Conservation (phyloP, 75 land plant species). For the Pseudotsuga menziesii region DNA sequence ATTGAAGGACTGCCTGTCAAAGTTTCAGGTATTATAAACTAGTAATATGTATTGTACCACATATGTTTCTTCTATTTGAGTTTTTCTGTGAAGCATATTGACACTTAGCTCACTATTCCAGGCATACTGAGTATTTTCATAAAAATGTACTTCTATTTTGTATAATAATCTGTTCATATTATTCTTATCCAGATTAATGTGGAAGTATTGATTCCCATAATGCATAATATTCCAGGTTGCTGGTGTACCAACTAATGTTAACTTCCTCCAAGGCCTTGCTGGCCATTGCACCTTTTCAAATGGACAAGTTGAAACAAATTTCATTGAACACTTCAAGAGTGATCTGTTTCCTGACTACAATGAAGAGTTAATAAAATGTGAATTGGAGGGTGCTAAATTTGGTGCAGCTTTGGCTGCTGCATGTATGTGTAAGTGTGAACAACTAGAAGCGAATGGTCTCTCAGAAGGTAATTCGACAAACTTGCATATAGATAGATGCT, state of each 20-base stretch:
- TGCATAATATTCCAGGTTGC: constrained; percentile 57
- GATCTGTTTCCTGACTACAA: constrained; percentile 54
- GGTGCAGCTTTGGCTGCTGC: constrained; percentile 80
- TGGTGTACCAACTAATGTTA: constrained; percentile 88
- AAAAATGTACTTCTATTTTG: not conserved
- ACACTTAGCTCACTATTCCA: not conserved
- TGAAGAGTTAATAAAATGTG: constrained; percentile 7
- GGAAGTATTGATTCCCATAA: too few relatives aligned
- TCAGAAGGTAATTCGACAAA: constrained; percentile 18
- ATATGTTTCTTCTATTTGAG: too few relatives aligned
- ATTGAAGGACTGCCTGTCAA: constrained; percentile 62
- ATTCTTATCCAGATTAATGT: too few relatives aligned
- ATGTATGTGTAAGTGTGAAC: constrained; percentile 53
- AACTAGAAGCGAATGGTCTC: constrained; percentile 8
- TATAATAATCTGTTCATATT: too few relatives aligned
- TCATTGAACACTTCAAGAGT: constrained; percentile 74
- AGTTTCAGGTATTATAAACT: constrained; percentile 67
- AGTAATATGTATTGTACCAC: not conserved
- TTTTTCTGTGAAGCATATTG: constrained; percentile 1
- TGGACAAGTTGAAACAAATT: constrained; percentile 88
- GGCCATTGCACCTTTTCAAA: constrained; percentile 68
- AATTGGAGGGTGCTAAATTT: constrained; percentile 29
- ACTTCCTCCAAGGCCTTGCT: constrained; percentile 70
- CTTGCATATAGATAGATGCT: too few relatives aligned
- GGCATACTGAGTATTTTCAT: not conserved